Conservation (phyloP, 352 stramenopile genomes). For the Phytophthora fragariaefolia region DNA sequence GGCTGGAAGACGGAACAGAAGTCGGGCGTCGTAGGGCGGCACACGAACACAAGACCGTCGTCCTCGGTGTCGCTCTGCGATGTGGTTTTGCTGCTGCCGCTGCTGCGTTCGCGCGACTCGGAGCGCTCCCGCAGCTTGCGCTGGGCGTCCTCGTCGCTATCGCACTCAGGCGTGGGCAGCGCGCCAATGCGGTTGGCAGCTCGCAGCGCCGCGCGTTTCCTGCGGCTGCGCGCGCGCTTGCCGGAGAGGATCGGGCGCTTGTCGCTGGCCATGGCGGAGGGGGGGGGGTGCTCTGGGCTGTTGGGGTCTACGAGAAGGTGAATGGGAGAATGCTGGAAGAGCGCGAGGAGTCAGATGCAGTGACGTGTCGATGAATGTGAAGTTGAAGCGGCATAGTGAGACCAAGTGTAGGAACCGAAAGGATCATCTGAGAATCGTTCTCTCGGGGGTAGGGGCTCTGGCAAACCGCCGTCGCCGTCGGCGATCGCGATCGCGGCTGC, state of each 20-base stretch:
- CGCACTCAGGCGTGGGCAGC: slow-evolving; percentile 35
- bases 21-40: slow-evolving; percentile 53
- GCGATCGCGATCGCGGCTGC: slow-evolving; percentile 12
- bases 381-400: slow-evolving; percentile 44
- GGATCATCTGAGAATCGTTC: slow-evolving; percentile 22
- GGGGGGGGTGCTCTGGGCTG: background rate
- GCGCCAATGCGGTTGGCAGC: slow-evolving; percentile 27
- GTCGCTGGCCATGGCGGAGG: slow-evolving; percentile 54
- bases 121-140: slow-evolving; percentile 15
- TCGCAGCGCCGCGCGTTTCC: slow-evolving; percentile 54
- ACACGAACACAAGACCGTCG: slow-evolving; percentile 73
- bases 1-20: slow-evolving; percentile 73
- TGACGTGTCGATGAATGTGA: slow-evolving; percentile 33
- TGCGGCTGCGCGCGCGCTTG: slow-evolving; percentile 68
- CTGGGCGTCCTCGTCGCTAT: slow-evolving; percentile 39
- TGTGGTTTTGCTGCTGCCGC: slow-evolving; percentile 23
- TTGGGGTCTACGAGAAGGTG: background rate
- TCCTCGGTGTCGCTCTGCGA: slow-evolving; percentile 50
- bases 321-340: slow-evolving; percentile 31
- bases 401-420: slow-evolving; percentile 36
- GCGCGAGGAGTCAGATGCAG: slow-evolving; percentile 4
- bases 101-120: slow-evolving; percentile 5
- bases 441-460: slow-evolving; percentile 15
- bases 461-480: slow-evolving; percentile 12
- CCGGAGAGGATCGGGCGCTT: slow-evolving; percentile 70